Evolutionary conservation across 345 rosid genomes (phyloP), one percentile per base, ranked within the genome.

Genomic region (Murraya paniculata): DNA sequence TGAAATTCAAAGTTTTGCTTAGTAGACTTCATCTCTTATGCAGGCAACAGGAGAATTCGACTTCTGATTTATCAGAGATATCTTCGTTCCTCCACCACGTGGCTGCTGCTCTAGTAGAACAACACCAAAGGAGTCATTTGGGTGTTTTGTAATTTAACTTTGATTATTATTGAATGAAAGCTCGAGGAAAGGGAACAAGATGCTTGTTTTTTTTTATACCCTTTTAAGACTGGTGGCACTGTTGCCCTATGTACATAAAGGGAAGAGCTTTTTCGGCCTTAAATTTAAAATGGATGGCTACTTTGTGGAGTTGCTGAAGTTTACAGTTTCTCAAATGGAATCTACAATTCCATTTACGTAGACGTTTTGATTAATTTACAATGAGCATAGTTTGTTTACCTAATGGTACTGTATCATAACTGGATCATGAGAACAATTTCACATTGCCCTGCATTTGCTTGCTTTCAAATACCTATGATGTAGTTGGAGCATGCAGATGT

Each of bases 11-110:
- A 76, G 7, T 39, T n/a, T 67, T 6, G 16, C 0, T 50, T 55
- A 66, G 61, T 4, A 13, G 60, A 45, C 14, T 61, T 57, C 65
- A 28, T 80, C 22, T 71, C 55, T 31, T 84, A 68, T 83, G 70
- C 92, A 95, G 98, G 99, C 99, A 68, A 83, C 88, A 19, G 98
- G 99, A 67, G 99, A 95, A 83, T 95, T 95, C 56, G 95, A 95
- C 41, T 95, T 95, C 89, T 95, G 89, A 93, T 87, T 79, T 71
- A 81, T 77, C 67, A 50, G 77, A 56, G 62, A 55, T 53, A 62
- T 73, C 64, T 71, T 45, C 45, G 59, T 31, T 67, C 61, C 36
- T 72, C 67, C 75, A 71, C 72, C 70, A 60, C 61, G 71, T 33
- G 69, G 78, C 66, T 28, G 62, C 31, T 80, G 64, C 73, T 72